These are phyloP conservation scores for Paratinospora sagittata DNA, from an alignment of 164 flowering plant genomes.

Conservation along the genomic window DNA sequence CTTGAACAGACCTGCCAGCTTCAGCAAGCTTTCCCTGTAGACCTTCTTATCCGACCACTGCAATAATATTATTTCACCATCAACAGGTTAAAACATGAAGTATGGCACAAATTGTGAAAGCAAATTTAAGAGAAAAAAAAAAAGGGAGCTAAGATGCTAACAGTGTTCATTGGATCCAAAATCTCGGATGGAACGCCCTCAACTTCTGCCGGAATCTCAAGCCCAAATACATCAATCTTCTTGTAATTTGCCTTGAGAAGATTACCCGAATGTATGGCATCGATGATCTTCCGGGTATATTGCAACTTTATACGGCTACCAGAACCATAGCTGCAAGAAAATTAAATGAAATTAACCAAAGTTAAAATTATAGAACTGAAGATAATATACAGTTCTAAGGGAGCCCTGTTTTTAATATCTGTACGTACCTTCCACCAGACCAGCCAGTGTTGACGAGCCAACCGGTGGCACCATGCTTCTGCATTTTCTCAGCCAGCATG, in stretches of 20 bases:
- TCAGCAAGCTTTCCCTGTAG: constrained; percentile 59
- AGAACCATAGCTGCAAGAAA: constrained; percentile 62
- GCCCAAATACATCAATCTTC: constrained; percentile 77
- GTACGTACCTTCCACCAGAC: constrained; percentile 91
- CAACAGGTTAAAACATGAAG: background rate
- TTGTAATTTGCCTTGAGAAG: constrained; percentile 61
- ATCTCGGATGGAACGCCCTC: constrained; percentile 93
- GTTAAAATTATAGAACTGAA: background rate
- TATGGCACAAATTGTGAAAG: background rate
- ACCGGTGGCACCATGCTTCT: constrained; percentile 90
- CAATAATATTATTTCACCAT: constrained; percentile 2
- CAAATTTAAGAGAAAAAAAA: background rate
- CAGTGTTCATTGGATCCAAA: constrained; percentile 76
- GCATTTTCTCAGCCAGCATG: constrained; percentile 97
- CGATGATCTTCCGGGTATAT: constrained; percentile 85
- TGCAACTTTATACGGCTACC: constrained; percentile 80
- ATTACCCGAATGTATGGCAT: constrained; percentile 89
- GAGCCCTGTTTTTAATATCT: background rate
- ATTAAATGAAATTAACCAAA: constrained; percentile 19
- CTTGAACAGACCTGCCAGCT: constrained; percentile 85
- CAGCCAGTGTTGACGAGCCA: constrained; percentile 99
- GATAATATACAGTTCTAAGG: background rate
- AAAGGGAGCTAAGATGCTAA: constrained; percentile 32
- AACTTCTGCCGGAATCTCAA: constrained; percentile 74
- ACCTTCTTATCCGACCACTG: constrained; percentile 88